Evolutionary conservation across 306 rosid species (phyloP).

Genomic region (cucumber (Cucumis sativus)): Cucumber_9930_V3 NC_026661.2:18099001-18099500

Average conservation of each 20-base stretch:
- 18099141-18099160: constrained; percentile 67
- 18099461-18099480: constrained; percentile 44
- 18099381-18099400: constrained; percentile 28
- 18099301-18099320: constrained; percentile 73
- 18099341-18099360: constrained; percentile 98
- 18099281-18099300: constrained; percentile 25
- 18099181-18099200: constrained; percentile 77
- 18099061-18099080: neutral
- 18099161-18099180: constrained; percentile 87
- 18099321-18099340: constrained; percentile 96
- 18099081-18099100: neutral
- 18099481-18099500: constrained; percentile 48
- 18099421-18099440: constrained; percentile 26
- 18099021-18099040: constrained; percentile 98
- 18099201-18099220: constrained; percentile 88
- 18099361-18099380: constrained; percentile 65
- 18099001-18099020: constrained; percentile 87
- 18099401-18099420: constrained; percentile 21
- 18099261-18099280: constrained; percentile 33
- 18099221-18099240: constrained; percentile 86
- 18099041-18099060: constrained; percentile 99
- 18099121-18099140: constrained; percentile 9
- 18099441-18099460: constrained; percentile 23
- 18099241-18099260: constrained; percentile 94
- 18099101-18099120: neutral